phyloP scores from a whole-genome alignment of 2,329 filamentous ascomycete species.

The Emergomyces africanus region DNA sequence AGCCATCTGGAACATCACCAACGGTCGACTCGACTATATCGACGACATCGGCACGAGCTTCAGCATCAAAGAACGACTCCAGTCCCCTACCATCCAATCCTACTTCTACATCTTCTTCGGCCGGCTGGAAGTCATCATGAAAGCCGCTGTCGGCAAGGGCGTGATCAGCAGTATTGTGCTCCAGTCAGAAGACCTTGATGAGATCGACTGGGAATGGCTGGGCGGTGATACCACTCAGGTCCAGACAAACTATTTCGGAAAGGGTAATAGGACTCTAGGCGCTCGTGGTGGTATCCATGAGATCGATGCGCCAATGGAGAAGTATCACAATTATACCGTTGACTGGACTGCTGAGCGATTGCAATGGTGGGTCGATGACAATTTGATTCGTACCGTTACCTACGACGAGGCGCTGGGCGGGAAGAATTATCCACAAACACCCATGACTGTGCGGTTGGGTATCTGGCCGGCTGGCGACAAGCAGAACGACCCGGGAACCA shows the following conservation, averaged over 20 bases:
- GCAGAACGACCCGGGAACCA: conserved; percentile 14
- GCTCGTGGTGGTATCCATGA: conserved; percentile 72
- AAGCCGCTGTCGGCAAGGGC: conserved; percentile 72
- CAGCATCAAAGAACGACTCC: conserved; percentile 61
- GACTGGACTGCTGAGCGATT: conserved; percentile 55
- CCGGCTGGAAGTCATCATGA: conserved; percentile 70
- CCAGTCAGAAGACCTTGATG: conserved; percentile 85
- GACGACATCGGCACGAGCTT: conserved; percentile 61
- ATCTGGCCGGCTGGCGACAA: conserved; percentile 53
- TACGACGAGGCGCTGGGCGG: conserved; percentile 54
- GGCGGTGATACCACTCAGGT: conserved; percentile 24
- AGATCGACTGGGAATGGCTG: conserved; percentile 67
- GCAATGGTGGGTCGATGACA: conserved; percentile 53
- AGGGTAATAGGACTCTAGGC: conserved; percentile 74
- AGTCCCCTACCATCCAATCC: conserved; percentile 74
- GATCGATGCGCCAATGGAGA: conserved; percentile 42
- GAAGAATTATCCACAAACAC: conserved; percentile 56
- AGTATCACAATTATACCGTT: conserved; percentile 38
- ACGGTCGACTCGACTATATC: conserved; percentile 53
- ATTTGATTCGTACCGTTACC: conserved; percentile 47
- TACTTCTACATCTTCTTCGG: conserved; percentile 99
- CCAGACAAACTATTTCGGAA: conserved; percentile 95
- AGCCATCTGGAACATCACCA: conserved; percentile 61
- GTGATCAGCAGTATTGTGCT: conserved; percentile 89
- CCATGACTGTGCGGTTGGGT: conserved; percentile 58